phyloP scores from a whole-genome alignment of 73 alveolate species.

The Paramecium primaurelia region DNA sequence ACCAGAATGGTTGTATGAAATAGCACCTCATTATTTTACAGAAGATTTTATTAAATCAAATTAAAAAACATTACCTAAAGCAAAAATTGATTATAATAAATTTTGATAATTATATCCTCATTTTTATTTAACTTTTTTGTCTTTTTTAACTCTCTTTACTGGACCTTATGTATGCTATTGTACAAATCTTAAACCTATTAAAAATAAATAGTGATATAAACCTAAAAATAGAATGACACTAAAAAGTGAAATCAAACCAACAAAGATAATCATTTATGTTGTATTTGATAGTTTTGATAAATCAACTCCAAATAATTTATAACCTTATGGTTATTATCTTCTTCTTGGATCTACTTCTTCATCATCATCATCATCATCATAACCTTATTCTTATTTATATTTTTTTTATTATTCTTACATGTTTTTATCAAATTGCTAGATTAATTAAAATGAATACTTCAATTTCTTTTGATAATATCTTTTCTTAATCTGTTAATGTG shows the following conservation, averaged over 20 bases:
- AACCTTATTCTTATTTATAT: not conserved
- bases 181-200: not conserved
- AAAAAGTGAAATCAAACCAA: not conserved
- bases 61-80: not conserved
- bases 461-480: not conserved
- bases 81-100: not conserved
- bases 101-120: not conserved
- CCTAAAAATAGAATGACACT: not conserved
- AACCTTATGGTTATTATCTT: not conserved
- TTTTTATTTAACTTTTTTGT: not conserved
- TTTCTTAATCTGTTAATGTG: not conserved
- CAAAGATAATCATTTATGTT: not conserved
- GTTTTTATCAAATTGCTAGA: not conserved
- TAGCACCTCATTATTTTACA: slow-evolving; percentile 95
- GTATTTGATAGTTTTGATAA: not conserved
- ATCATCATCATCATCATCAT: slow-evolving; percentile 1
- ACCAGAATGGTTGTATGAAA: slow-evolving; percentile 98
- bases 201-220: not conserved
- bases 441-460: not conserved
- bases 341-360: not conserved
- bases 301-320: not conserved
- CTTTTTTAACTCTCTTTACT: not conserved
- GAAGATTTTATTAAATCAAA: slow-evolving; percentile 18
- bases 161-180: not conserved
- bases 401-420: not conserved